These are phyloP conservation scores for Alternaria gansuensis DNA, from an alignment of 2,329 filamentous ascomycete species.

Conservation along the genomic window DNA sequence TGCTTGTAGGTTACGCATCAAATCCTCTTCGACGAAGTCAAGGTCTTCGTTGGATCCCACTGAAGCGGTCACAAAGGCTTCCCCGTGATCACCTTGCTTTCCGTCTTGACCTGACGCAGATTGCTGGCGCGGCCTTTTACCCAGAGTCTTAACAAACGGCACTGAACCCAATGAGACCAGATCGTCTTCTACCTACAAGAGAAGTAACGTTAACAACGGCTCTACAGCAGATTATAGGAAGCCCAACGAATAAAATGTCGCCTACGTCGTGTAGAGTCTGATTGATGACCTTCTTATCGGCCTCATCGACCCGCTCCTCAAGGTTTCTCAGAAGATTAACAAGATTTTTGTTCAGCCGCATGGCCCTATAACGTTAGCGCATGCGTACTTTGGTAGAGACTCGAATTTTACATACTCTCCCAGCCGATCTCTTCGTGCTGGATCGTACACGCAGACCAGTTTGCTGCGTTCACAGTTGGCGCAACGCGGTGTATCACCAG, in stretches of 20 bases:
- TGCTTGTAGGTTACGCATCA: constrained; percentile 39
- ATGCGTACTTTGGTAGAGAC: background rate
- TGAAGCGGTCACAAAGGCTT: constrained; percentile 34
- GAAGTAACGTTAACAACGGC: background rate
- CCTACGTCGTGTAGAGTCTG: constrained; percentile 33
- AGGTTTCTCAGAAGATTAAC: constrained; percentile 31
- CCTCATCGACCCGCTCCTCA: constrained; percentile 22
- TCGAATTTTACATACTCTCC: constrained; percentile 26
- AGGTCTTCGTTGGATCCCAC: constrained; percentile 44
- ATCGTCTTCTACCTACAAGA: constrained; percentile 32
- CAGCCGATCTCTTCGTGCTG: constrained; percentile 36
- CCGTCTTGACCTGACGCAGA: constrained; percentile 1
- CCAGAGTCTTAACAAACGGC: constrained; percentile 13
- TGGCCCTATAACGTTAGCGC: constrained; percentile 25
- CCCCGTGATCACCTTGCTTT: constrained; percentile 20
- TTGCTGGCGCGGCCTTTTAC: constrained; percentile 28
- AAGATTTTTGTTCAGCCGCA: constrained; percentile 32
- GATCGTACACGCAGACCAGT: constrained; percentile 34
- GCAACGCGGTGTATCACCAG: constrained; percentile 35
- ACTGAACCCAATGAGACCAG: constrained; percentile 17
- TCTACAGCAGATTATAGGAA: background rate
- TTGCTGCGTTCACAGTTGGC: constrained; percentile 26
- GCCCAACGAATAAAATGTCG: background rate
- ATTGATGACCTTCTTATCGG: constrained; percentile 30
- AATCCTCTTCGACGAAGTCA: constrained; percentile 43